phyloP scores from a whole-genome alignment of 1,284 basidiomycete species.

The Ganoderma lingzhi region DNA sequence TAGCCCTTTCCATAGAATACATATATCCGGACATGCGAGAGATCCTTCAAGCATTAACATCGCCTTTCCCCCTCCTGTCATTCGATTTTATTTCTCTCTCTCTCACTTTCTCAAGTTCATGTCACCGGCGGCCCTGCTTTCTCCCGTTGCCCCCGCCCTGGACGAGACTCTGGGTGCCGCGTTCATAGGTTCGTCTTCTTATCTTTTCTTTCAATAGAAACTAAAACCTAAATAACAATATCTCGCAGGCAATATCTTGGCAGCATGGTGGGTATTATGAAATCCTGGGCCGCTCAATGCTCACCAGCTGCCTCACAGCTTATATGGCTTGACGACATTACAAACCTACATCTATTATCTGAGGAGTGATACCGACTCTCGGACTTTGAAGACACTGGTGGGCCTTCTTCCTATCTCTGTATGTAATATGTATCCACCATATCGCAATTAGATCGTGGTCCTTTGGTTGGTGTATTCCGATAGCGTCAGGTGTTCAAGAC shows the following conservation, averaged over 20 bases:
- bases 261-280: neutral
- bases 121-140: too few relatives aligned
- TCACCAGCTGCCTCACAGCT: neutral
- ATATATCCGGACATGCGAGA: neutral
- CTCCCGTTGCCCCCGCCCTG: neutral
- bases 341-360: constrained; percentile 16
- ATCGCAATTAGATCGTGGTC: neutral
- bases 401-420: neutral
- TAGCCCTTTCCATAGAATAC: neutral
- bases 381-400: constrained; percentile 14
- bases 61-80: constrained; percentile 5
- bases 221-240: neutral
- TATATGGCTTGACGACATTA: constrained; percentile 16
- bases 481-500: neutral
- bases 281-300: neutral
- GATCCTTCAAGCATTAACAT: neutral
- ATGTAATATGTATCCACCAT: neutral
- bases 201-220: neutral
- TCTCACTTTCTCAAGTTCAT: neutral
- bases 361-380: neutral
- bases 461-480: neutral
- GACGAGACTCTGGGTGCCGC: neutral
- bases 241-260: neutral
- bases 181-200: neutral
- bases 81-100: neutral